These are phyloP conservation scores for Malania oleifera DNA, from an alignment of 164 flowering plant genomes.

Conservation along the genomic window DNA sequence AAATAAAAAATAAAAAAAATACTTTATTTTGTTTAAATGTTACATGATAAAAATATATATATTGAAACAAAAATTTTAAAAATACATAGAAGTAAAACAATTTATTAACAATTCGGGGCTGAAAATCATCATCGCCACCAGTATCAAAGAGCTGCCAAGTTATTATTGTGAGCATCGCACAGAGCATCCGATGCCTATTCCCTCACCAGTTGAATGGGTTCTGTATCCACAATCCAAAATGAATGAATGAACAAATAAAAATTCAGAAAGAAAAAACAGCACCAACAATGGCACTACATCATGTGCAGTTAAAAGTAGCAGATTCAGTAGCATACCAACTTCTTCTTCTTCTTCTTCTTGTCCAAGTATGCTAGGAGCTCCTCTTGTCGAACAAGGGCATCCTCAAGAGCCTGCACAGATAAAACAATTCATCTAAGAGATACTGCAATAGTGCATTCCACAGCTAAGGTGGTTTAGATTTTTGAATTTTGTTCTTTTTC, in stretches of 20 bases:
- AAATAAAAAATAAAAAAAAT: too few species aligned
- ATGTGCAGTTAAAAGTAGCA: not conserved
- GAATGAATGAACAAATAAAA: too few species aligned
- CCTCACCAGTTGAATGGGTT: conserved; percentile 24
- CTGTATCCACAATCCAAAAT: conserved; percentile 18
- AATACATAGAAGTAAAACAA: too few species aligned
- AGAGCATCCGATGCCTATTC: too few species aligned
- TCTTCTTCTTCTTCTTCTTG: conserved; percentile 81
- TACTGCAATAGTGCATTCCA: not conserved
- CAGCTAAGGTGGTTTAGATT: not conserved
- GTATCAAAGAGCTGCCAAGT: too few species aligned
- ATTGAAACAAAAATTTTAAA: too few species aligned
- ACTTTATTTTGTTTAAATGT: too few species aligned
- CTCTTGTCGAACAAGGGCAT: conserved; percentile 41
- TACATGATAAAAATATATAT: too few species aligned
- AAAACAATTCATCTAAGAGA: not conserved
- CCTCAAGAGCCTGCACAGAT: conserved; percentile 62
- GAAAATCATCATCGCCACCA: too few species aligned
- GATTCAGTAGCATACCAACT: conserved; percentile 24
- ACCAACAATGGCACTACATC: not conserved
- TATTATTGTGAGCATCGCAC: too few species aligned
- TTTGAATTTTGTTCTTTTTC: not conserved
- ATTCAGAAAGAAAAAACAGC: too few species aligned
- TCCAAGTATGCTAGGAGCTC: conserved; percentile 67
- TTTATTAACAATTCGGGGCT: too few species aligned